phyloP scores from a whole-genome alignment of 352 stramenopile species.

The Globisporangium spiculum region DNA sequence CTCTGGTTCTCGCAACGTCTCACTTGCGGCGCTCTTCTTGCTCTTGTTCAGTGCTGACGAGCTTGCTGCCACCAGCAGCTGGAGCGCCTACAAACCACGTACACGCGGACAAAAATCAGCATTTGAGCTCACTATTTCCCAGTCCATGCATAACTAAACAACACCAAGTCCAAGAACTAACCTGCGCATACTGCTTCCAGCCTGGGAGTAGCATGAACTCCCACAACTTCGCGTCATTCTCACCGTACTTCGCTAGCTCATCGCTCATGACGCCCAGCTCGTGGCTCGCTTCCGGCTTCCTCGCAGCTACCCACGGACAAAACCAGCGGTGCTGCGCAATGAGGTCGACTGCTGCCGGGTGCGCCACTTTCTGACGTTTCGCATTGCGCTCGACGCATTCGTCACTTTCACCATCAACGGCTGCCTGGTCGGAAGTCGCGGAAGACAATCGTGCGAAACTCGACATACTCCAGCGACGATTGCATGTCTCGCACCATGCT shows the following conservation, averaged over 20 bases:
- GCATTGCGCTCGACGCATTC: constrained; percentile 5
- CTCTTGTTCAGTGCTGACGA: neutral
- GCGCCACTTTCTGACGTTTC: constrained; percentile 32
- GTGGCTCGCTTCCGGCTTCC: constrained; percentile 7
- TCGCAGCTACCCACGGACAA: constrained; percentile 46
- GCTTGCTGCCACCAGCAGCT: neutral
- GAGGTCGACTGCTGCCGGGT: constrained; percentile 15
- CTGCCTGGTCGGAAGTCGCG: neutral
- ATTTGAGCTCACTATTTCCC: too few relatives aligned
- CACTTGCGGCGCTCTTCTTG: neutral
- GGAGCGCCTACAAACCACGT: neutral
- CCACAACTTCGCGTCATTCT: constrained; percentile 17
- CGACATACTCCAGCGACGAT: constrained; percentile 32
- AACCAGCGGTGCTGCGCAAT: constrained; percentile 51
- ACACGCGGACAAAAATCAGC: too few relatives aligned
- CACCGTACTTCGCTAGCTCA: constrained; percentile 10
- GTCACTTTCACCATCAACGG: neutral
- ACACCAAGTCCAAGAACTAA: neutral
- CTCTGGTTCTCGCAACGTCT: neutral
- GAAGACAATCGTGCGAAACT: neutral
- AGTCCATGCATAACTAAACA: neutral
- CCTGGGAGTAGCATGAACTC: constrained; percentile 26
- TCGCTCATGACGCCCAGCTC: constrained; percentile 8
- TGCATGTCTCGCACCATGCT: constrained; percentile 42
- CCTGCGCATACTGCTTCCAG: constrained; percentile 30